Conservation (phyloP, 2,329 filamentous ascomycete genomes). For the Aspergillus texensis region DNA sequence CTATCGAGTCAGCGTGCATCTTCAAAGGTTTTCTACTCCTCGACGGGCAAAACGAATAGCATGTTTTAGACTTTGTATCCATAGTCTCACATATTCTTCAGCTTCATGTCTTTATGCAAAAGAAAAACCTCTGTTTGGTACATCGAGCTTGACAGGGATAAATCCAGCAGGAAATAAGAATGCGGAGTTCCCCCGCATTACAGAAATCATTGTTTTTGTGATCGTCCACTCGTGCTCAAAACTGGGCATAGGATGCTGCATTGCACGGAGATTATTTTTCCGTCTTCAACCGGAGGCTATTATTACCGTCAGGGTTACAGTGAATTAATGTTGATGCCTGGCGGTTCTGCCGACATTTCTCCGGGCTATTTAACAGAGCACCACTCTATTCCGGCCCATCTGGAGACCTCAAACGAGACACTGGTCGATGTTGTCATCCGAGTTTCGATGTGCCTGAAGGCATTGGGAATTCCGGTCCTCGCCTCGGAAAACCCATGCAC, state of each 20-base stretch:
- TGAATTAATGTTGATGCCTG: conserved; percentile 2
- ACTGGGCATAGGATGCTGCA: not conserved
- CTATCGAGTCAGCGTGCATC: not conserved
- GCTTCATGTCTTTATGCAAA: not conserved
- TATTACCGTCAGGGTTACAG: not conserved
- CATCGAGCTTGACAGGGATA: not conserved
- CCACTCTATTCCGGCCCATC: not conserved
- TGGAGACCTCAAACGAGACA: not conserved
- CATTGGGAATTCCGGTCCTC: not conserved
- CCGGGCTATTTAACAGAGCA: not conserved
- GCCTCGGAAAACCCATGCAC: not conserved
- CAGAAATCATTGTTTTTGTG: not conserved
- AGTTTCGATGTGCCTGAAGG: not conserved
- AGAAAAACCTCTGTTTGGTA: not conserved
- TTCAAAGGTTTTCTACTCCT: not conserved
- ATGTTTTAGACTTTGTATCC: not conserved
- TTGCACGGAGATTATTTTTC: conserved; percentile 6
- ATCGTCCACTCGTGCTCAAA: conserved; percentile 2
- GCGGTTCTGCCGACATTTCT: conserved; percentile 3
- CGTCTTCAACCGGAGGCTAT: not conserved
- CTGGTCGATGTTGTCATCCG: not conserved
- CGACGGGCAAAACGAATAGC: not conserved
- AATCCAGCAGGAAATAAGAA: not conserved
- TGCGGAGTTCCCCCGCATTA: not conserved
- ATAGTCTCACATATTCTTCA: not conserved